Evolutionary conservation across 345 rosid species (phyloP).

Genomic region (Corchorus capsularis): DNA sequence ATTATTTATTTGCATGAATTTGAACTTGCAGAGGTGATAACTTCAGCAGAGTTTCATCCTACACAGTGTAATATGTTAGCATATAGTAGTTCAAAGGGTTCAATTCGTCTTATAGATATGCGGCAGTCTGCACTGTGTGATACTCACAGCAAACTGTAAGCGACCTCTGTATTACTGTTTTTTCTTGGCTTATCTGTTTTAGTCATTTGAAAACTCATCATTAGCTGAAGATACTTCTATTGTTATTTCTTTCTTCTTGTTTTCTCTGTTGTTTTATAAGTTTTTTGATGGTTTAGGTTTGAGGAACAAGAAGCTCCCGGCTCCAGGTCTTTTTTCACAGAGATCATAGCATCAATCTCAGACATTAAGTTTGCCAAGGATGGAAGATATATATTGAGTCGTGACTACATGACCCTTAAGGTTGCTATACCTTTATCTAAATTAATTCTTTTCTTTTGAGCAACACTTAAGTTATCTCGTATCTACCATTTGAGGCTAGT

Average conservation of each 20-base stretch:
- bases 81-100: conserved; percentile 99
- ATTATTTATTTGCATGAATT: not conserved
- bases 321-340: conserved; percentile 95
- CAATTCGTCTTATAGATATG: conserved; percentile 91
- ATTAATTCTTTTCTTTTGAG: conserved; percentile 1
- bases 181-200: not conserved
- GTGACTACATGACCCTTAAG: conserved; percentile 99
- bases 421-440: conserved; percentile 33
- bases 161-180: conserved; percentile 12
- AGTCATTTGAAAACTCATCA: not conserved
- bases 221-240: not conserved
- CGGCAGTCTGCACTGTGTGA: conserved; percentile 98
- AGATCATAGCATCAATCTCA: conserved; percentile 97
- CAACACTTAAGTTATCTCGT: not conserved
- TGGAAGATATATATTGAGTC: conserved; percentile 93
- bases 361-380: conserved; percentile 90
- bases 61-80: conserved; percentile 88
- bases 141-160: conserved; percentile 93
- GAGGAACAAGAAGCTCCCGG: conserved; percentile 95
- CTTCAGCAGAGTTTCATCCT: conserved; percentile 99
- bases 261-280: conserved; percentile 16
- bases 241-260: not conserved
- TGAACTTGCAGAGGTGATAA: conserved; percentile 85
- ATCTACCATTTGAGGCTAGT: not conserved
- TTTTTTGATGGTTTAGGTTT: conserved; percentile 57